phyloP scores from a whole-genome alignment of 257 asterid species.

The Petrea volubilis region DNA sequence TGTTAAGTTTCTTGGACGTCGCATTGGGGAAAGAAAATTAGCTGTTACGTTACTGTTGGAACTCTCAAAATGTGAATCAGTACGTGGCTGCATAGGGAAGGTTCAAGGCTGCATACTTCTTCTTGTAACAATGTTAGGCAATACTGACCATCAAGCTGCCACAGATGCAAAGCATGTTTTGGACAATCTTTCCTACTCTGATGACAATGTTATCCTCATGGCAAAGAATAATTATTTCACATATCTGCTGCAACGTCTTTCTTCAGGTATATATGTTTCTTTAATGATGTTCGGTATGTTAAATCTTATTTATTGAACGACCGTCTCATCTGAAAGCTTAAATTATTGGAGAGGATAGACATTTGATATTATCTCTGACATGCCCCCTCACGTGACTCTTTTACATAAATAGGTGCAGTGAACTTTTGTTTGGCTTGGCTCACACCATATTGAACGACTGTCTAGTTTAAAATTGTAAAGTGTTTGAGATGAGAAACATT shows the following conservation, averaged over 20 bases:
- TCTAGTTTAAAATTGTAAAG: too few relatives aligned
- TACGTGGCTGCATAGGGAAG: conserved; percentile 53
- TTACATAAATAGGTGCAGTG: too few relatives aligned
- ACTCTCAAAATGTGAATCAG: conserved; percentile 44
- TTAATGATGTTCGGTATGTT: too few relatives aligned
- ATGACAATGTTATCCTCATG: conserved; percentile 66
- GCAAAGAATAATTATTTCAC: conserved; percentile 58
- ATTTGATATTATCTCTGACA: too few relatives aligned
- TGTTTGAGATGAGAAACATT: too few relatives aligned
- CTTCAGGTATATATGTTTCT: conserved; percentile 47
- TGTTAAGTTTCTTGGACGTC: conserved; percentile 64
- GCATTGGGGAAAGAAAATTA: conserved; percentile 51
- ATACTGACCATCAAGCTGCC: conserved; percentile 55
- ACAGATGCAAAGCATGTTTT: conserved; percentile 47
- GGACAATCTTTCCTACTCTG: conserved; percentile 65
- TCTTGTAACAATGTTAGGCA: conserved; percentile 55
- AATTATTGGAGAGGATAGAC: too few relatives aligned
- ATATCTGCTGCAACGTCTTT: conserved; percentile 58
- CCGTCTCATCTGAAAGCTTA: too few relatives aligned
- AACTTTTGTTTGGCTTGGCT: too few relatives aligned
- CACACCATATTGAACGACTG: too few relatives aligned
- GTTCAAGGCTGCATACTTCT: conserved; percentile 67
- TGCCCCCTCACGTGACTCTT: too few relatives aligned
- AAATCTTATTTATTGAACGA: too few relatives aligned
- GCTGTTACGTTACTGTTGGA: conserved; percentile 59